A percentile compares a stretch with the other conserved stretches of the same genome.
These are phyloP conservation scores for Gaultheria prostrata DNA, from an alignment of 148 eudicot genomes.

Conservation along the genomic window DNA sequence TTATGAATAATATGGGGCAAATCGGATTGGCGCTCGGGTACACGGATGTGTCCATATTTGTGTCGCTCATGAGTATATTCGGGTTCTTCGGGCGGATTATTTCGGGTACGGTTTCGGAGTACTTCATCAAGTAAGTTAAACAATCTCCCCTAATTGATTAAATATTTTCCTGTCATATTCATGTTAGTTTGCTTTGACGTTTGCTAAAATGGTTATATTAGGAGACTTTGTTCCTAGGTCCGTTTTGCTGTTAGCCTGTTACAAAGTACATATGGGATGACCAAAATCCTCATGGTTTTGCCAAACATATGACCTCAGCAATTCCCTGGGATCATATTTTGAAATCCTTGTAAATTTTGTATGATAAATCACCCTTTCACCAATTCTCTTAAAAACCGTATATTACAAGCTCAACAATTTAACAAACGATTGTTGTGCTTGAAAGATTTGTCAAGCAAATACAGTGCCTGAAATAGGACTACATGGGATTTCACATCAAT, in stretches of 20 bases:
- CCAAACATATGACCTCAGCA: neutral
- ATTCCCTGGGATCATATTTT: no score
- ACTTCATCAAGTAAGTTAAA: constrained; percentile 77
- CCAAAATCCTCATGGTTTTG: neutral
- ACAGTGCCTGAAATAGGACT: no score
- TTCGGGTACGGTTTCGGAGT: constrained; percentile 83
- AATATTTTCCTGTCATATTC: neutral
- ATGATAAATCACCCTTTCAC: no score
- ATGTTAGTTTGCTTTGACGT: neutral
- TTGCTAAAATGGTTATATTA: neutral
- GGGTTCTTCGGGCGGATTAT: constrained; percentile 91
- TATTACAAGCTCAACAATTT: no score
- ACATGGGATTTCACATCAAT: no score
- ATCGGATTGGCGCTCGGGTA: constrained; percentile 94
- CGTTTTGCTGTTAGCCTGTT: neutral
- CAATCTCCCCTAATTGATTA: neutral
- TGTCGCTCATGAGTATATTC: constrained; percentile 80
- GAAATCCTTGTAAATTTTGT: no score
- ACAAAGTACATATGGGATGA: neutral
- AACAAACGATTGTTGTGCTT: no score
- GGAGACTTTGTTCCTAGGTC: no score
- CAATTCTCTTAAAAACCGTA: no score
- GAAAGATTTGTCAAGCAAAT: no score
- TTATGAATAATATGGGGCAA: constrained; percentile 93
- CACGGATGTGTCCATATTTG: constrained; percentile 79